These are phyloP conservation scores for Strobilomyces dryophilus DNA, from an alignment of 768 basidiomycete genomes.

Conservation along the genomic window DNA sequence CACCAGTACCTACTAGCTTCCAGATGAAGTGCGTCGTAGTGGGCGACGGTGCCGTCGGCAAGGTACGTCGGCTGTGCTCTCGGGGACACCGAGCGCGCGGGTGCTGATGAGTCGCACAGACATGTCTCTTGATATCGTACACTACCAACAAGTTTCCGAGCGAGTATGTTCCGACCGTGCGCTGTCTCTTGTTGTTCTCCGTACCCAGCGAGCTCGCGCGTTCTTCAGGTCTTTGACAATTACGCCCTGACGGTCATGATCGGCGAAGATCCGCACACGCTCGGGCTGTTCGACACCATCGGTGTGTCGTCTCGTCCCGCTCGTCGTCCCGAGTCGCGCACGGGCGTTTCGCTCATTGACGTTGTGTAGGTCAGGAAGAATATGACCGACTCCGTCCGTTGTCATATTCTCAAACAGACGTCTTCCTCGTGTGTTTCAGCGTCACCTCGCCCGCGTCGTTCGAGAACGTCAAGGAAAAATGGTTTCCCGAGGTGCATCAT, in stretches of 20 bases:
- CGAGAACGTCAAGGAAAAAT: slow-evolving; percentile 99
- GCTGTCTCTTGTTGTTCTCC: slow-evolving; percentile 28
- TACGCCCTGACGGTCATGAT: slow-evolving; percentile 99
- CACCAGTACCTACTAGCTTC: too few species aligned
- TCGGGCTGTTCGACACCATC: slow-evolving; percentile 98
- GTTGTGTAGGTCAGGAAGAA: slow-evolving; percentile 87
- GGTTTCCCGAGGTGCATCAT: slow-evolving; percentile 99
- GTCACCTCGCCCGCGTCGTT: slow-evolving; percentile 98
- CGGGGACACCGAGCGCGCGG: too few species aligned
- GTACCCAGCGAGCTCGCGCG: slow-evolving; percentile 15
- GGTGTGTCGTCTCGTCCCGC: slow-evolving; percentile 50
- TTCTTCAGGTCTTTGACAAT: slow-evolving; percentile 83
- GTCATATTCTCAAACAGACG: slow-evolving; percentile 99
- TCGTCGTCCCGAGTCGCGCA: slow-evolving; percentile 3
- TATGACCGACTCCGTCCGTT: slow-evolving; percentile 98
- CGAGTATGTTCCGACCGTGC: slow-evolving; percentile 97
- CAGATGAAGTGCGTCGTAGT: slow-evolving; percentile 93
- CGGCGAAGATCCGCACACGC: slow-evolving; percentile 97
- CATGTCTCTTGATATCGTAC: slow-evolving; percentile 94
- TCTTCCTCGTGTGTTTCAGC: slow-evolving; percentile 99
- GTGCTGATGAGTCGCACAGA: slow-evolving; percentile 42
- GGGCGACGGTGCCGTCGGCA: slow-evolving; percentile 97
- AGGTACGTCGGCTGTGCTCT: slow-evolving; percentile 56
- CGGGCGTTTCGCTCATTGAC: slow-evolving; percentile 8
- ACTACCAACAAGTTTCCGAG: slow-evolving; percentile 98